Conservation (phyloP, 2,329 filamentous ascomycete genomes). For the Neoscytalidium dimidiatum region DNA sequence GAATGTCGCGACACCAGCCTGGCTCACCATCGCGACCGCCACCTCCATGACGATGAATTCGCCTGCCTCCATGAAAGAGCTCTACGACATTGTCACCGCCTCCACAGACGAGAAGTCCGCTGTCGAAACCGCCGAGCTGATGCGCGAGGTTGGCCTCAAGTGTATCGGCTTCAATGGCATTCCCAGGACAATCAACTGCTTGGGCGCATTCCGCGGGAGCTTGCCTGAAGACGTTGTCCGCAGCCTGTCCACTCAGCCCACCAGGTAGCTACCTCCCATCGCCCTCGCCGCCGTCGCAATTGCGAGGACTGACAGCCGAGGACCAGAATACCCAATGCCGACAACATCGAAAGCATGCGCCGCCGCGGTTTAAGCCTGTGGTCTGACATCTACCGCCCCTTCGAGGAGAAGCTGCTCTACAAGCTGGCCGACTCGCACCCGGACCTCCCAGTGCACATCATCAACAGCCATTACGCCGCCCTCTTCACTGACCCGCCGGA, state of each 20-base stretch:
- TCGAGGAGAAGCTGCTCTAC: slow-evolving; percentile 68
- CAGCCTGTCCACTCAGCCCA: slow-evolving; percentile 58
- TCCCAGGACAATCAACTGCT: slow-evolving; percentile 79
- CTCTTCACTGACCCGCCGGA: slow-evolving; percentile 64
- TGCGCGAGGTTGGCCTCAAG: slow-evolving; percentile 74
- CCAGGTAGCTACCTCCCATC: slow-evolving; percentile 43
- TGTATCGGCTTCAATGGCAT: slow-evolving; percentile 80
- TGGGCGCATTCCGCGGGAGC: slow-evolving; percentile 68
- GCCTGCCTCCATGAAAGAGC: slow-evolving; percentile 68
- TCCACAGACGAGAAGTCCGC: slow-evolving; percentile 29
- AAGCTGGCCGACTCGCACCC: slow-evolving; percentile 77
- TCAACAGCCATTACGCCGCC: slow-evolving; percentile 72
- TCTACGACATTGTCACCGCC: slow-evolving; percentile 54
- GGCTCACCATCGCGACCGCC: slow-evolving; percentile 71
- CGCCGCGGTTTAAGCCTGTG: slow-evolving; percentile 67
- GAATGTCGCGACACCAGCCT: slow-evolving; percentile 64
- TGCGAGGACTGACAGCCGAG: not conserved
- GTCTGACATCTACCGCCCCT: slow-evolving; percentile 75
- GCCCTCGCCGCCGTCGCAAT: slow-evolving; percentile 34
- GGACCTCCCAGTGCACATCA: slow-evolving; percentile 78
- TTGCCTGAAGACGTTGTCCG: slow-evolving; percentile 60
- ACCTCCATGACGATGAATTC: slow-evolving; percentile 87
- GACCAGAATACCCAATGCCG: slow-evolving; percentile 24
- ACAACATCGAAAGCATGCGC: slow-evolving; percentile 58
- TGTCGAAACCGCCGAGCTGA: slow-evolving; percentile 65